Evolutionary conservation across 768 basidiomycete species (phyloP).

Genomic region (Calocera viscosa): DNA sequence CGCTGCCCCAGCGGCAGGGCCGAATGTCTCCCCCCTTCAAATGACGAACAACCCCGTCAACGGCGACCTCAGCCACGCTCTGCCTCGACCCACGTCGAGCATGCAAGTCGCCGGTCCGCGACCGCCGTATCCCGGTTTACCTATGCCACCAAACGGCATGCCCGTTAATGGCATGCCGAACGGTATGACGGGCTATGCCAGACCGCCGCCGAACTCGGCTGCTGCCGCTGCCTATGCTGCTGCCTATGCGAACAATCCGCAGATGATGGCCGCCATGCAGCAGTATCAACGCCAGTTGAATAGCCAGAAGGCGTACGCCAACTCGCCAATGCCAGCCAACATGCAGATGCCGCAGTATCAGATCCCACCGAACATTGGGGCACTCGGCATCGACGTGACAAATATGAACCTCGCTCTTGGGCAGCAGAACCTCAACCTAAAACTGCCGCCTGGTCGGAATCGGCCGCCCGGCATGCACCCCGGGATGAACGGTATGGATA

Average conservation of each 20-base stretch:
- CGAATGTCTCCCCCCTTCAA: not conserved
- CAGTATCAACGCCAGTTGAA: conserved; percentile 1
- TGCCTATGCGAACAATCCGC: not conserved
- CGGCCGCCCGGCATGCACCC: not conserved
- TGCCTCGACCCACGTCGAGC: not conserved
- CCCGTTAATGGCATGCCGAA: not conserved
- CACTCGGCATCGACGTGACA: conserved; percentile 8
- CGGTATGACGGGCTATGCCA: not conserved
- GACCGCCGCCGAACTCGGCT: not conserved
- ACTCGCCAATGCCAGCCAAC: not conserved
- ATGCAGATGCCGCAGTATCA: conserved; percentile 7
- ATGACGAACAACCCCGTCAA: not conserved
- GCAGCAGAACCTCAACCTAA: conserved; percentile 8
- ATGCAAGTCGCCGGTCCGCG: not conserved
- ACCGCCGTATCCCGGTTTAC: not conserved
- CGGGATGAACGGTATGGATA: conserved; percentile 4
- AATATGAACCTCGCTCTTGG: conserved; percentile 12
- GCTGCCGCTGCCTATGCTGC: conserved; percentile 3
- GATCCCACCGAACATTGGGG: not conserved
- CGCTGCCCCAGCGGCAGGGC: not conserved
- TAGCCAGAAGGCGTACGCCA: conserved; percentile 4
- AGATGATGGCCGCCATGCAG: conserved; percentile 10
- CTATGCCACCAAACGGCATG: conserved; percentile 1
- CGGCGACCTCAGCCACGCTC: not conserved
- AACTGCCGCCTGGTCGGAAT: conserved; percentile 9